Evolutionary conservation across 345 rosid species (phyloP).

Genomic region (Aegle marmelos): DNA sequence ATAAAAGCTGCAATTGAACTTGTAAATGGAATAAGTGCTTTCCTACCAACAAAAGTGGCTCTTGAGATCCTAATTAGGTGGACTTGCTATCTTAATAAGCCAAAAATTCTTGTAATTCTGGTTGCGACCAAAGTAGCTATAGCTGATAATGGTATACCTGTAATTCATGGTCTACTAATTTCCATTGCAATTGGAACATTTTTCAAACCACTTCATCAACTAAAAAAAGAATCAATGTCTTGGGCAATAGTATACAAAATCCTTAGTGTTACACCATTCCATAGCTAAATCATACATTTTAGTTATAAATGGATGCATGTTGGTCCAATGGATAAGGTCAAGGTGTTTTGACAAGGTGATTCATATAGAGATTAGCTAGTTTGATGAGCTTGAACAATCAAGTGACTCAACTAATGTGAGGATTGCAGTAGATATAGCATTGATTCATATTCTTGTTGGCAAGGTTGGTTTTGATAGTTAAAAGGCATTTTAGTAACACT

Average conservation of each 20-base stretch:
- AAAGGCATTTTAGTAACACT: constrained; percentile 50
- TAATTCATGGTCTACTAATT: constrained; percentile 50
- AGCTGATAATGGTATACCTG: constrained; percentile 50
- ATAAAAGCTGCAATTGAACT: constrained; percentile 62
- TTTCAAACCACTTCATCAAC: constrained; percentile 51
- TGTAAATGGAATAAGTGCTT: constrained; percentile 53
- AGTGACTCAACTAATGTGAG: constrained; percentile 75
- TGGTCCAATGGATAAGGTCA: constrained; percentile 59
- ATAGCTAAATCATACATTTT: constrained; percentile 44
- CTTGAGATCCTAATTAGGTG: constrained; percentile 49
- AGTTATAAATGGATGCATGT: constrained; percentile 58
- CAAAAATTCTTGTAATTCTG: constrained; percentile 62
- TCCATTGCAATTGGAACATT: constrained; percentile 52
- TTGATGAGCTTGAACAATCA: constrained; percentile 68
- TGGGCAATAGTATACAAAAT: constrained; percentile 62
- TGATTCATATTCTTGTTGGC: constrained; percentile 66
- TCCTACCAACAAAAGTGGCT: constrained; percentile 19
- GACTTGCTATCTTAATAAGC: constrained; percentile 73
- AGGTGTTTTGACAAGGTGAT: constrained; percentile 83
- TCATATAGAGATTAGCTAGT: constrained; percentile 80
- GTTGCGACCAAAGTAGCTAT: constrained; percentile 50
- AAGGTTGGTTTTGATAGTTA: constrained; percentile 64
- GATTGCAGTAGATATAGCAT: constrained; percentile 77
- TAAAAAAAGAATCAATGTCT: constrained; percentile 56
- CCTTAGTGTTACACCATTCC: constrained; percentile 67